Evolutionary conservation across 228 moss, liverwort and hornwort genomes (phyloP).

Genomic region (Sphagnum fallax): DNA sequence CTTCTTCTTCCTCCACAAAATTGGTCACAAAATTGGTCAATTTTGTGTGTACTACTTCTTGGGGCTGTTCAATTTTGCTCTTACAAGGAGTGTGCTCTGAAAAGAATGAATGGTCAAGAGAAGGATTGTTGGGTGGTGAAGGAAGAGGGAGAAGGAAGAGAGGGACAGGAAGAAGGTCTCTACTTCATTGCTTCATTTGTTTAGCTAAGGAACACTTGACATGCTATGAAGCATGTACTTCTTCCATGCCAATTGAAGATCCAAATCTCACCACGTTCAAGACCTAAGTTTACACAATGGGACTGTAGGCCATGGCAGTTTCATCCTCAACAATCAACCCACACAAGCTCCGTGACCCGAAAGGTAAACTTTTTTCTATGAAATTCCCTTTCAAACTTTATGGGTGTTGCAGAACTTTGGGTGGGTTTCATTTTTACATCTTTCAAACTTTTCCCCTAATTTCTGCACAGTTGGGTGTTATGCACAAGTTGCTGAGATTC

Average conservation of each 20-base stretch:
- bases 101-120: no score
- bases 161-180: no score
- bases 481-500: no score
- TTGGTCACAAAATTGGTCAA: no score
- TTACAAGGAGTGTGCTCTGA: no score
- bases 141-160: no score
- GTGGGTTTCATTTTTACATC: background rate
- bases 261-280: constrained; percentile 10
- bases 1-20: no score
- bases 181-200: no score
- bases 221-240: constrained; percentile 43
- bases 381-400: background rate
- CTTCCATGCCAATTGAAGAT: constrained; percentile 18
- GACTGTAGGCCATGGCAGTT: constrained; percentile 13
- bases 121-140: no score
- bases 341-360: constrained; percentile 9
- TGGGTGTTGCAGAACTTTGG: background rate
- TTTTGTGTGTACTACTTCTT: no score
- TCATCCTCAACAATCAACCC: constrained; percentile 13
- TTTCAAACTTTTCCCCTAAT: background rate
- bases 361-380: constrained; percentile 19
- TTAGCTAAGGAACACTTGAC: background rate
- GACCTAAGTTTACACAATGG: constrained; percentile 11
- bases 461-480: background rate
- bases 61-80: no score